Evolutionary conservation across 495 filamentous ascomycete species (phyloP).

Genomic region (Amorphotheca resinae): DNA sequence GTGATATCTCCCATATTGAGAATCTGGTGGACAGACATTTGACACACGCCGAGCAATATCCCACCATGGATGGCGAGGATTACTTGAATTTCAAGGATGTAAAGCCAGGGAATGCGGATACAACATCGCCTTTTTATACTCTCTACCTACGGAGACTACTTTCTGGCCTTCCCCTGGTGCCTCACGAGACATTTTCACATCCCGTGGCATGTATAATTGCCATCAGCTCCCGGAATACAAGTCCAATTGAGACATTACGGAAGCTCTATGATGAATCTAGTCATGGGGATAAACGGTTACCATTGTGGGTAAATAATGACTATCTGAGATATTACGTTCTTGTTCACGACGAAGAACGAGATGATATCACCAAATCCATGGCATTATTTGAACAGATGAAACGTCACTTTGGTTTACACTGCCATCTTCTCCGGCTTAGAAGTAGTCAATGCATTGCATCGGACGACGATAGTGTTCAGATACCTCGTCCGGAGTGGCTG

Average conservation of each 20-base stretch:
- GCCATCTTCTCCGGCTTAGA: conserved; percentile 76
- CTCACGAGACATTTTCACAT: conserved; percentile 88
- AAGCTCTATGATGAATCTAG: conserved; percentile 69
- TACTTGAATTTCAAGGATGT: conserved; percentile 22
- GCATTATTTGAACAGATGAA: conserved; percentile 95
- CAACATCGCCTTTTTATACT: conserved; percentile 55
- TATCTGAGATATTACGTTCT: conserved; percentile 93
- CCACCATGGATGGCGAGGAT: conserved; percentile 29
- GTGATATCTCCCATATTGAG: conserved; percentile 29
- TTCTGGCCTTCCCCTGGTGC: conserved; percentile 59
- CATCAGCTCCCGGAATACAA: conserved; percentile 72
- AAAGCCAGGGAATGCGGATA: conserved; percentile 25
- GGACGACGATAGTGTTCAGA: conserved; percentile 78
- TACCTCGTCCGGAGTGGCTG: conserved; percentile 77
- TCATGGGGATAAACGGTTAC: conserved; percentile 51
- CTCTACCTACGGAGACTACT: conserved; percentile 73
- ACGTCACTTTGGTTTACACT: conserved; percentile 87
- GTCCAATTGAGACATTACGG: conserved; percentile 72
- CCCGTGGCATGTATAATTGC: conserved; percentile 94
- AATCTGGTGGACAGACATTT: conserved; percentile 40
- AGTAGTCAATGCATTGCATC: conserved; percentile 76
- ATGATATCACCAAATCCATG: conserved; percentile 82
- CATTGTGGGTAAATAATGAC: conserved; percentile 74
- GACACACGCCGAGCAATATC: conserved; percentile 32
- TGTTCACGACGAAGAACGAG: conserved; percentile 91